Base-by-base conservation (phyloP, 768 basidiomycete genomes). In the Coprinopsis cinerea region DNA sequence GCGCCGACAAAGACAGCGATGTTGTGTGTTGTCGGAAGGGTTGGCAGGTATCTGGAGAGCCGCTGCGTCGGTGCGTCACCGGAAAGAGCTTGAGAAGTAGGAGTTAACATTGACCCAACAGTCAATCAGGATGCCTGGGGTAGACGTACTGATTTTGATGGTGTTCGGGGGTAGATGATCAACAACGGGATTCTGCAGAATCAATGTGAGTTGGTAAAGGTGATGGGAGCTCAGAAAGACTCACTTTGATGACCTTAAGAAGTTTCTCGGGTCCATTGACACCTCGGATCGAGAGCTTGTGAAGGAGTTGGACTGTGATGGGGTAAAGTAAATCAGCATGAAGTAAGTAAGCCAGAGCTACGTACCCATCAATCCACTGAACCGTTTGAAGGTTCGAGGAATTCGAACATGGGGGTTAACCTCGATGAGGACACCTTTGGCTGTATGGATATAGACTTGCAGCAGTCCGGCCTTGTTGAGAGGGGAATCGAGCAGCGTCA, bases 401-500 rank as follows among this genome's bases (percentile, higher is more conserved):
- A 99, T 99, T 49, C 96, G 81, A 10, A 98, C 93, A 68, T 91
- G 88, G 2, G 96, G 96, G 66, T 99, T 98, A 57, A 98, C 92
- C 69, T 99, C 95, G 63, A 99, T 98, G 40, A 99, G 79, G 11
- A 93, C 89, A 32, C 93, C 93, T 60, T 88, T 91, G 15, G 92
- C 89, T 14, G 96, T 98, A 72, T 97, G 94, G 53, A 99, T 94
- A 71, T 95, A 99, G 15, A 99, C 93, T 66, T 98, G 96, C 10
- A 98, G 80, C 23, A 91, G 69, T 9, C 96, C 96, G 6, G 95
- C 90, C 69, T 98, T 98, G 78, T 99, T 99, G 39, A 99, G 71
- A 1, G 96, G 96, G 17, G 95, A 98, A 70, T 99, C 96, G 50
- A 99, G 80, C 5, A 99, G 76, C 0, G 96, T 99, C 57, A 99